Evolutionary conservation across 2,329 filamentous ascomycete genomes (phyloP).

Genomic region (Bipolaris oryzae): DNA sequence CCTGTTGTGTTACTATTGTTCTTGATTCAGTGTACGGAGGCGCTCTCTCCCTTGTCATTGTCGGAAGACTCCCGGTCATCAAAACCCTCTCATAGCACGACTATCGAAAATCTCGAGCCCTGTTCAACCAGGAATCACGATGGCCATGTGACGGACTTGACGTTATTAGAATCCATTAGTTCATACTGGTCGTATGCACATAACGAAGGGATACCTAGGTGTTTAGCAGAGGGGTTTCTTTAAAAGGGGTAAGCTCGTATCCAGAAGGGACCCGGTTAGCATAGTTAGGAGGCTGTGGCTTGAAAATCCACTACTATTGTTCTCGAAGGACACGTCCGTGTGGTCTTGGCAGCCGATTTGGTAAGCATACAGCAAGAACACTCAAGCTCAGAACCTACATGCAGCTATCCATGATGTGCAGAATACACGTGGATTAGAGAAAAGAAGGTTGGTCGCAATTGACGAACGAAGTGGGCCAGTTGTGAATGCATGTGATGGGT

Average conservation of each 20-base stretch:
- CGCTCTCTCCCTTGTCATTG: not conserved
- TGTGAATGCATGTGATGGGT: not conserved
- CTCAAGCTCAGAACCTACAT: too few relatives aligned
- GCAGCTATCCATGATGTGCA: too few relatives aligned
- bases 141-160: not conserved
- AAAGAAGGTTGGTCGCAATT: not conserved
- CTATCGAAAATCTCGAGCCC: not conserved
- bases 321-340: not conserved
- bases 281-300: not conserved
- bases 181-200: not conserved
- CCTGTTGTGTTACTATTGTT: not conserved
- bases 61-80: not conserved
- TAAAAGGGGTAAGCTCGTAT: not conserved
- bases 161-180: not conserved
- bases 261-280: not conserved
- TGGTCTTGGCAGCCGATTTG: too few relatives aligned
- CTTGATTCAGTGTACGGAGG: not conserved
- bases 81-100: too few relatives aligned
- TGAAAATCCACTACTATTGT: not conserved
- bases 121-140: not conserved
- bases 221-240: not conserved
- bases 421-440: too few relatives aligned
- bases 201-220: not conserved
- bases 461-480: not conserved
- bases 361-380: too few relatives aligned